Evolutionary conservation across 441 rosid genomes (phyloP).

Genomic region (Populus hybrid): DNA sequence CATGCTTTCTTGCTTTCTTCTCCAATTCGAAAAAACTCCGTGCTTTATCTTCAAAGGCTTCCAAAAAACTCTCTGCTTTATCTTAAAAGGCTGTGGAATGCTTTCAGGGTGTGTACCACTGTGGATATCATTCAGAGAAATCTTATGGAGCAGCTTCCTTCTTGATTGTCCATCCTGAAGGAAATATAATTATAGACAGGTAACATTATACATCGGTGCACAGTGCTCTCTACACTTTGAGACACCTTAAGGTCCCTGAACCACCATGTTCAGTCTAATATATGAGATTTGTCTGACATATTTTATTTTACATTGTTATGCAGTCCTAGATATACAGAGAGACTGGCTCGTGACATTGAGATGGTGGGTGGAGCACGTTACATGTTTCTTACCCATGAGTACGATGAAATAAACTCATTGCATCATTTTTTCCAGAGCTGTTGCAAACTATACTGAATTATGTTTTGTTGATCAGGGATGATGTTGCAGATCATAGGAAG

Average conservation of each 20-base stretch:
- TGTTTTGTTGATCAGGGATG: conserved; percentile 48
- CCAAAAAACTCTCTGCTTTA: neutral
- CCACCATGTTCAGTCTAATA: neutral
- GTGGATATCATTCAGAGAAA: conserved; percentile 68
- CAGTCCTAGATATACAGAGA: conserved; percentile 60
- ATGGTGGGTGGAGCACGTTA: conserved; percentile 52
- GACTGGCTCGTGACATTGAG: conserved; percentile 45
- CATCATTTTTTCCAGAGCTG: neutral
- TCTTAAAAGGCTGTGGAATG: conserved; percentile 3
- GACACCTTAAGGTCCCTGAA: neutral
- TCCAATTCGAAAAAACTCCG: neutral
- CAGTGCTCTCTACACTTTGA: neutral
- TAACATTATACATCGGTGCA: conserved; percentile 14
- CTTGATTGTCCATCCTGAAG: conserved; percentile 52
- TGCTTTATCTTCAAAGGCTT: conserved; percentile 1
- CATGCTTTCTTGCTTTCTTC: neutral
- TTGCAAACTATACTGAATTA: conserved; percentile 7
- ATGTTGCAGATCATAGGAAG: conserved; percentile 63
- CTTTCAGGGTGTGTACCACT: conserved; percentile 60
- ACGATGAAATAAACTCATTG: neutral
- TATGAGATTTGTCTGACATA: neutral
- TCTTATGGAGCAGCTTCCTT: conserved; percentile 62
- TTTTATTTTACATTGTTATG: conserved; percentile 13
- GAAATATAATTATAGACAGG: conserved; percentile 67
- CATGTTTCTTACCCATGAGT: conserved; percentile 69